Evolutionary conservation across 805 yeast species (phyloP), one percentile per base, ranked within the genome.

Genomic region (Nakazawaea ambrosiae): DNA sequence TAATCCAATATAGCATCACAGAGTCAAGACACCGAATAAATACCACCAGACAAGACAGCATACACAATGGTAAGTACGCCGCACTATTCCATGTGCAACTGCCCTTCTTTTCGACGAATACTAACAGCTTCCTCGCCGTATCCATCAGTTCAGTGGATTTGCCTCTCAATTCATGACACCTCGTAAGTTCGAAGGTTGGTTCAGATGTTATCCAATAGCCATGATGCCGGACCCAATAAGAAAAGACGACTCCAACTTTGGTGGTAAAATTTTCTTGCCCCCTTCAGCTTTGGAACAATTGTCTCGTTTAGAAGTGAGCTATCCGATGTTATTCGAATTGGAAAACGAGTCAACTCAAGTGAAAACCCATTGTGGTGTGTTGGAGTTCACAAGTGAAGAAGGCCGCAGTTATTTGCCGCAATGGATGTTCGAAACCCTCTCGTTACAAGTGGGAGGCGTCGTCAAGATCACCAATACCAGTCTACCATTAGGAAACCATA

Each of bases 381-480:
- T 92, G 43, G 98, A 92, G 61, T 92, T 92, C 57, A 82, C 85
- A 14, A 96, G 98, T 1, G 97, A 92, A 54, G 98, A 92, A 64
- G 99, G 99, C 14, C 70, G 98, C 40, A 92, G 77, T 2, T 92
- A 92, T 55, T 51, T 92, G 25, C 99, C 99, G 0, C 87, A 85
- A 49, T 92, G 99, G 99, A 89, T 92, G 89, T 75, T 92, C 83
- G 70, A 63, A 31, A 83, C 94, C 0, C 61, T 92, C 27, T 66
- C 68, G 24, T 61, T 84, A 6, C 71, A 72, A 34, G 84, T 96
- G 0, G 97, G 97, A 0, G 72, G 84, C n/a, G 63, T 92, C 42
- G 64, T 92, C 14, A 80, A 81, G 45, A 72, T 94, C 28, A 70
- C 79, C 31, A 77, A 78, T 33, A 77, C 87, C 19, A 94, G 87